Percentiles rank a stretch among this genome's conserved stretches.
Evolutionary conservation across 345 rosid genomes (phyloP).

Genomic region (Odontarrhena argentea): DNA sequence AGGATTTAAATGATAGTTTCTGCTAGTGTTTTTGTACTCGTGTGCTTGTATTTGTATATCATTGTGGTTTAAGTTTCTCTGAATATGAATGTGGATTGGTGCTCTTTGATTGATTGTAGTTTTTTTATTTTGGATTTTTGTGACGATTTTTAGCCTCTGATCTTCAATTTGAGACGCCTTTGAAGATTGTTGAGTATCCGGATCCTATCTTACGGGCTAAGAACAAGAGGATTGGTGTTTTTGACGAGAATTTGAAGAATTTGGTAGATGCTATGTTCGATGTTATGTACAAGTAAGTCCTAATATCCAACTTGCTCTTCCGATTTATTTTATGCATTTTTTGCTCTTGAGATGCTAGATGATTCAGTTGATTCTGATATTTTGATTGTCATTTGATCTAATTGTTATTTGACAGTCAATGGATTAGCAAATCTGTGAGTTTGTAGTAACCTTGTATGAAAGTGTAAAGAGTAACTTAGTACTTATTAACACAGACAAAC

Average conservation of each 20-base stretch:
- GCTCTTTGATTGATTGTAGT: not conserved
- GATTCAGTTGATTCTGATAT: not conserved
- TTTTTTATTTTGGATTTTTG: slow-evolving; percentile 18
- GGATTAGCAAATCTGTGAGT: not conserved
- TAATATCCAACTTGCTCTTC: not conserved
- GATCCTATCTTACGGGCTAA: slow-evolving; percentile 76
- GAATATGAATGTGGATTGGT: not conserved
- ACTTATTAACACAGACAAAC: slow-evolving; percentile 3
- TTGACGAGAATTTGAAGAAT: slow-evolving; percentile 77
- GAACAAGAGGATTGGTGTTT: slow-evolving; percentile 67
- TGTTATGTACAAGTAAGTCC: slow-evolving; percentile 90
- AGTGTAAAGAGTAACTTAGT: slow-evolving; percentile 8
- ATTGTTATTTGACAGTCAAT: not conserved
- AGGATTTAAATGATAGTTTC: not conserved
- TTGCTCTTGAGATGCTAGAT: not conserved
- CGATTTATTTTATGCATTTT: not conserved
- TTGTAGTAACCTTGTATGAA: not conserved
- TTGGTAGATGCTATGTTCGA: slow-evolving; percentile 86
- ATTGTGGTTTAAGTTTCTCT: not conserved
- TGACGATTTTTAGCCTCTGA: slow-evolving; percentile 52
- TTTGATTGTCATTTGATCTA: not conserved
- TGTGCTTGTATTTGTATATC: not conserved
- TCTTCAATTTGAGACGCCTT: slow-evolving; percentile 71
- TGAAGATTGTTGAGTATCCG: slow-evolving; percentile 83
- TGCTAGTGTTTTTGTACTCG: slow-evolving; percentile 1